Evolutionary conservation across 306 rosid genomes (phyloP).

Genomic region (Corylus avellana): DNA sequence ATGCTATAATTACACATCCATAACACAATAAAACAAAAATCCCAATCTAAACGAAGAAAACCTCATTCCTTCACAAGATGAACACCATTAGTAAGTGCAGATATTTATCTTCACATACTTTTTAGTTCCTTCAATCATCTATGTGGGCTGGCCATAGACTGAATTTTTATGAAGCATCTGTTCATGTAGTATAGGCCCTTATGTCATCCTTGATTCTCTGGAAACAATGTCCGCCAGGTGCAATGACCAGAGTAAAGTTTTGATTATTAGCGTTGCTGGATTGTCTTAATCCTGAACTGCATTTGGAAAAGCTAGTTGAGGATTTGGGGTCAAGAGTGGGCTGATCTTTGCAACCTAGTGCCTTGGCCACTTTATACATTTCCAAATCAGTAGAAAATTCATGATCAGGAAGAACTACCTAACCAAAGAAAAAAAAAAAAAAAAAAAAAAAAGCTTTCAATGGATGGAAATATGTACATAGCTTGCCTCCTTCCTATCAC

Average conservation of each 20-base stretch:
- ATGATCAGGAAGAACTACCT: neutral
- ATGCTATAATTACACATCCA: neutral
- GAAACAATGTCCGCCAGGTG: neutral
- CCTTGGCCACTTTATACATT: neutral
- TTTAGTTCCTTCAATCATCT: neutral
- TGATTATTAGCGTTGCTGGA: neutral
- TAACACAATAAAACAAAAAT: conserved; percentile 24
- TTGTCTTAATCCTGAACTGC: neutral
- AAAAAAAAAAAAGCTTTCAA: neutral
- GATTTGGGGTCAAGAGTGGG: neutral
- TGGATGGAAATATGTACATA: too few species aligned
- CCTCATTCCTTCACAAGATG: neutral
- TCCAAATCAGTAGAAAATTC: neutral
- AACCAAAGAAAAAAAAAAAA: neutral
- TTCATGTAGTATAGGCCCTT: neutral
- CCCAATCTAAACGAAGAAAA: neutral
- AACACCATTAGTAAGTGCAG: neutral
- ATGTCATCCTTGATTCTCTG: neutral
- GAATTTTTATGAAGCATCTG: too few species aligned
- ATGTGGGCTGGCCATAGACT: neutral
- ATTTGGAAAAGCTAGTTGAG: neutral
- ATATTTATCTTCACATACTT: neutral
- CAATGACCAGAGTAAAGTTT: neutral
- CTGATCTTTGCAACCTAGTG: neutral
- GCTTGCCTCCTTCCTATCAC: too few species aligned